Evolutionary conservation across 129 eudicot genomes (phyloP), one percentile per base, ranked within the genome.

Genomic region (Erigeron canadensis): DNA sequence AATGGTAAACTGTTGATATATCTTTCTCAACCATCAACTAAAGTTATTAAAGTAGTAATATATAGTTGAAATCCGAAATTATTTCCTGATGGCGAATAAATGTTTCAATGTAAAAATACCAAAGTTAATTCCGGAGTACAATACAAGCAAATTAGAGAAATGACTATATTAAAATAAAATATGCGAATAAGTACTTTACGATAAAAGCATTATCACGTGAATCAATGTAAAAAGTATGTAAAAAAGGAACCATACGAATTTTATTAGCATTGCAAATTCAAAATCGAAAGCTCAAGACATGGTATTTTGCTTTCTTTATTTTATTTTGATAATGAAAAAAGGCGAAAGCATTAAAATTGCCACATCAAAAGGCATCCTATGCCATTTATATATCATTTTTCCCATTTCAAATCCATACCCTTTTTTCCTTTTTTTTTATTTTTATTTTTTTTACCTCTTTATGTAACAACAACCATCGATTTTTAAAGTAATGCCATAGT

Each of bases 361-460:
- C 65, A 77, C 65, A 40, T 70, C 48, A 50, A 77, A 77, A 77
- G 81, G 81, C 56, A 77, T 77, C 81, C 81, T 15, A 77, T 77
- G 81, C 58, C 71, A 57, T 77, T 77, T 77, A 77, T 62, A 41
- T 77, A 77, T 77, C 81, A 63, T 77, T 77, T 72, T 70, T 37
- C 81, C 76, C 76, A 77, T 75, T 57, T 55, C 73, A 44, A 7
- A 18, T 28, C 65, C 72, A 41, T 75, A 75, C 69, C 79, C 65
- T 75, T 75, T 47, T 22, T 43, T 47, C 13, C 23, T 23, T 34
- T 18, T 75, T 47, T 22, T 43, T 47, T 19, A 22, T 23, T 34
- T 18, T 22, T n/a, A n/a, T n/a, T 22, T 38, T 10, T 47, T 13
- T 47, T 6, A 11, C 63, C 66, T 71, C 60, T 71, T 71, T 41